Conservation (phyloP, 345 rosid genomes). For the Salix purpurea region DNA sequence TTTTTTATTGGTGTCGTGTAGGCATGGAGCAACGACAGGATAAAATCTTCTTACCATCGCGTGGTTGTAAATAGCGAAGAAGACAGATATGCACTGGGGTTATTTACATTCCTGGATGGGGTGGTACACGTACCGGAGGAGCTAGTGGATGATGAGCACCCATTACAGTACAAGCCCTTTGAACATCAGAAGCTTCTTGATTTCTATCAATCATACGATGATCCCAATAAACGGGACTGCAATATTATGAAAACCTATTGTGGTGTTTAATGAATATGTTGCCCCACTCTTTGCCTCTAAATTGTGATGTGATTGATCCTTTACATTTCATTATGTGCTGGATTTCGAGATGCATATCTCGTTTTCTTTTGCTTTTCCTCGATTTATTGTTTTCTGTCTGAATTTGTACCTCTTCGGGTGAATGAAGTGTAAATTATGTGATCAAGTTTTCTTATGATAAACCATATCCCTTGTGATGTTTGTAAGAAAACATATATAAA, state of each 20-base stretch:
- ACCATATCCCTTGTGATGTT: too few species aligned
- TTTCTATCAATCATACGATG: conserved; percentile 29
- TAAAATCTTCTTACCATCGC: conserved; percentile 49
- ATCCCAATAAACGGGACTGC: conserved; percentile 32
- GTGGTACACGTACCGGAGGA: conserved; percentile 41
- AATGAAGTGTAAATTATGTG: too few species aligned
- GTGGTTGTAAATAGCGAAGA: conserved; percentile 47
- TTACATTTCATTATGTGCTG: too few species aligned
- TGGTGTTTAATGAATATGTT: conserved; percentile 26
- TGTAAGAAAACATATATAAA: too few species aligned
- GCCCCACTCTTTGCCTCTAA: too few species aligned
- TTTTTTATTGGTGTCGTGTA: not conserved
- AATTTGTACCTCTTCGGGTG: too few species aligned
- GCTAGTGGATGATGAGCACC: conserved; percentile 57
- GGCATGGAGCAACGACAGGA: conserved; percentile 85
- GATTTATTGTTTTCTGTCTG: too few species aligned
- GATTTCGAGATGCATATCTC: too few species aligned
- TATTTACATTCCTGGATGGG: conserved; percentile 50
- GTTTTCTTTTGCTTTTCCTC: too few species aligned
- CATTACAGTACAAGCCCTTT: conserved; percentile 56
- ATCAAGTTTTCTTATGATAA: too few species aligned
- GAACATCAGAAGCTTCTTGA: conserved; percentile 45
- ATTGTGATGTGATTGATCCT: too few species aligned
- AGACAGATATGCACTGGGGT: conserved; percentile 51
- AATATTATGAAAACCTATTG: conserved; percentile 50